Base-by-base conservation (phyloP, 257 asterid genomes). In the Lantana camara region DNA sequence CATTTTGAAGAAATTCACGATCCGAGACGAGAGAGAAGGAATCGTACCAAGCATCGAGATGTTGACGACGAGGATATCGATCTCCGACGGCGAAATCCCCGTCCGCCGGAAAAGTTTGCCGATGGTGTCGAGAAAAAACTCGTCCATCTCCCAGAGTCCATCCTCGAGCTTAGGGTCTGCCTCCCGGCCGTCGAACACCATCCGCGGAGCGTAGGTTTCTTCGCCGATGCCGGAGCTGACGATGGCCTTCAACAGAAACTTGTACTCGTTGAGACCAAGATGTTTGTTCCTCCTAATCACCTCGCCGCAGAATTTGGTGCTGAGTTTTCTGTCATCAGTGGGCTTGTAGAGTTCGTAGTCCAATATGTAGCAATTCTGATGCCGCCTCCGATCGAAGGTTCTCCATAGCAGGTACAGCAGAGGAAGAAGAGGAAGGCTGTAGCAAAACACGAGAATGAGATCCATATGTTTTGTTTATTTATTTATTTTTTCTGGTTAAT, bases 221-320 rank as follows among this genome's bases (percentile, higher is more conserved):
- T 91, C 98, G 9, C 98, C 98, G 30, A 91, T 88, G 65, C 98
- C 98, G 0, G 98, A 91, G 62, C 96, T 84, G 2, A 88, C 95
- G 4, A 84, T 78, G 66, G 98, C 95, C 65, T 85, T 88, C 55
- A 91, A 38, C 9, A 91, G 76, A 67, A 91, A 91, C 70, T 88
- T 69, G 83, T 88, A 88, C 69, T 91, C 98, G 37, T 71, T 40
- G 17, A 88, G 32, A 4, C 98, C 96, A 4, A 91, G 85, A 29
- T 80, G 80, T 9, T 88, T 85, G 85, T 88, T 91, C n/a, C 98
- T 65, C 13, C 79, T 45, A 3, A 91, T 85, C 13, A 88, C 11
- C 42, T 86, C 88, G 2, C 98, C 98, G 16, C 71, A 63, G 56
- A 83, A 77, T 17, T 71, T 80, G 0, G 95, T 82, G 76, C 83